Percentiles rank a stretch among this genome's conserved stretches.
phyloP scores from a whole-genome alignment of 495 filamentous ascomycete genomes.

The Talaromyces ruber region DNA sequence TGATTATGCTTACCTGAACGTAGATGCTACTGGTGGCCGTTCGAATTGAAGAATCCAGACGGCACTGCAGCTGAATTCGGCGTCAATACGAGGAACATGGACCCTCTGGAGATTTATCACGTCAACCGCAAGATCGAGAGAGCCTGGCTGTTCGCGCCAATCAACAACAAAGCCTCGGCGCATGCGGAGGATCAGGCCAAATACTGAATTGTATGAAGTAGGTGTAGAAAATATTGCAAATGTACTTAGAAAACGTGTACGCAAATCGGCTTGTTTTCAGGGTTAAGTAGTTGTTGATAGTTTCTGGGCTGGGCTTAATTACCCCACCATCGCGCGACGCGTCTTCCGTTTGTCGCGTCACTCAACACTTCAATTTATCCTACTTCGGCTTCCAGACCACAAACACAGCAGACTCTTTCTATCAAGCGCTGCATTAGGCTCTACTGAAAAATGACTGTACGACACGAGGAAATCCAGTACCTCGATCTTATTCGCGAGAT shows the following conservation, averaged over 20 bases:
- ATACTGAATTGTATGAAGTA: slow-evolving; percentile 5
- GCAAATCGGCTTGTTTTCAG: too few relatives aligned
- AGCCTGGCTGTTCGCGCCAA: slow-evolving; percentile 5
- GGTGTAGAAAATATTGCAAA: background rate
- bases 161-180: slow-evolving; percentile 8
- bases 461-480: slow-evolving; percentile 64
- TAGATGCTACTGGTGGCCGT: slow-evolving; percentile 14
- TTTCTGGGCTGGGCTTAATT: too few relatives aligned
- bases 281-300: too few relatives aligned
- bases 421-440: background rate
- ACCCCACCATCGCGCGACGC: background rate
- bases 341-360: background rate
- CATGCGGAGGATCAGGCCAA: slow-evolving; percentile 12
- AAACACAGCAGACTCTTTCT: background rate
- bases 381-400: background rate
- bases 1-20: slow-evolving; percentile 3
- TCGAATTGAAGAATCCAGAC: slow-evolving; percentile 8
- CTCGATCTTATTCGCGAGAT: slow-evolving; percentile 69
- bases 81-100: slow-evolving; percentile 11
- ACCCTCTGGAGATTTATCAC: slow-evolving; percentile 6
- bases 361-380: background rate
- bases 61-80: slow-evolving; percentile 8
- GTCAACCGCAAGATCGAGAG: slow-evolving; percentile 10
- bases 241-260: background rate
- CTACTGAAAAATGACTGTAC: background rate